A percentile compares a stretch with the other conserved stretches of the same genome.
These are phyloP conservation scores for Arthonia radiata DNA, from an alignment of 495 filamentous ascomycete genomes.

Conservation along the genomic window DNA sequence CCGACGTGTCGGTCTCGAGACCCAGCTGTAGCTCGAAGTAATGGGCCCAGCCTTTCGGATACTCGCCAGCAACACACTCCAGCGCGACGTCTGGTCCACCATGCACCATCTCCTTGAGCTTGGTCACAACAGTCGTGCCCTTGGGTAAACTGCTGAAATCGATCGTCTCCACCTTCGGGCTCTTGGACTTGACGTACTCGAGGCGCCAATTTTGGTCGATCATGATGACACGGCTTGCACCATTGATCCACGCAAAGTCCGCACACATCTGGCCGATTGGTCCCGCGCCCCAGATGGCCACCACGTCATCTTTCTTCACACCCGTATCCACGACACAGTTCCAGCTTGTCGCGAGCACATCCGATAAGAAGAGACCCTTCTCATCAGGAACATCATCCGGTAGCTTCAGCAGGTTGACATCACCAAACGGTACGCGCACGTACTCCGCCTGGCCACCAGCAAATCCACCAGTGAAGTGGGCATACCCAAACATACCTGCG, in stretches of 20 bases:
- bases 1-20: constrained; percentile 63
- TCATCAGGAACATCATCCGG: constrained; percentile 69
- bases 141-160: constrained; percentile 27
- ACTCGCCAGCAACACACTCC: constrained; percentile 69
- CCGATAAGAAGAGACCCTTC: constrained; percentile 61
- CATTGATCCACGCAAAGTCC: constrained; percentile 43
- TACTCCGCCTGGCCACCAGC: constrained; percentile 82
- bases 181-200: constrained; percentile 35
- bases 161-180: constrained; percentile 35
- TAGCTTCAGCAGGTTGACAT: constrained; percentile 57
- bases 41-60: constrained; percentile 61
- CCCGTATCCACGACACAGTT: constrained; percentile 65
- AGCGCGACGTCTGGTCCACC: constrained; percentile 54
- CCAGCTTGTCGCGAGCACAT: constrained; percentile 57
- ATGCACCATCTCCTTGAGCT: constrained; percentile 46
- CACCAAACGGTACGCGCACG: constrained; percentile 57
- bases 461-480: constrained; percentile 68
- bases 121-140: constrained; percentile 36
- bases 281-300: constrained; percentile 61
- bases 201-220: constrained; percentile 64
- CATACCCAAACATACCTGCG: constrained; percentile 51
- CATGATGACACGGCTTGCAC: constrained; percentile 51
- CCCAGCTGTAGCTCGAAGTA: constrained; percentile 51
- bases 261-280: constrained; percentile 62
- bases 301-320: constrained; percentile 51